Base-by-base conservation (phyloP, 106 monocot genomes). In the Dendrobium huoshanense region DNA sequence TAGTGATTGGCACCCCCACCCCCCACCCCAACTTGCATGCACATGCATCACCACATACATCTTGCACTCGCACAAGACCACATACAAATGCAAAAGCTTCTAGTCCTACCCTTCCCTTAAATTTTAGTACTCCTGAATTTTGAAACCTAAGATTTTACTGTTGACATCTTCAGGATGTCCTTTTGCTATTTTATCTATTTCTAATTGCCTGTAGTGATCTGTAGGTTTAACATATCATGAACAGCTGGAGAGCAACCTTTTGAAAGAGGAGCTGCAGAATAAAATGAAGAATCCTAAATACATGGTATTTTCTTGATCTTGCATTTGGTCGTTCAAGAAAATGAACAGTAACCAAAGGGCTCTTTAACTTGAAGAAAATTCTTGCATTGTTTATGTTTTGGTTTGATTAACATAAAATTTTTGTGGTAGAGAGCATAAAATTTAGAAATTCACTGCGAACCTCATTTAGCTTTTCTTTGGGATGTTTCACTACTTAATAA, bases 231-330 rank as follows among this genome's bases (percentile, higher is more conserved):
- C 16, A 64, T 40, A 78, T 73, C 72, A 83, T 20, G 89, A 87
- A 70, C 72, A 81, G 73, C 73, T 41, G 47, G 92, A 87, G 79
- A 94, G 92, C 55, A 61, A 56, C 40, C 65, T 75, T 67, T 80
- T 98, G 82, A 91, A 83, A 80, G 82, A 84, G n/a, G 89, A 92
- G 74, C 70, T 85, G 17, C 86, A 87, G 78, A 88, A 88, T 44
- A 90, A 89, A 83, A 81, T 68, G 87, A 91, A 85, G 82, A 80
- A 87, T 81, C 84, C 94, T 44, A 89, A 89, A 77, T 98, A 93
- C 74, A 85, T 82, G 94, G 98, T 98, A 81, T 75, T 18, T 70
- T 49, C 54, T 48, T 31, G 56, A 48, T 77, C 70, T 54, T 76
- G 25, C 76, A 24, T 76, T 76, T 76, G 49, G 45, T 76, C 51